These are phyloP conservation scores for Torulaspora indica DNA, from an alignment of 805 yeast species.

Conservation along the genomic window DNA sequence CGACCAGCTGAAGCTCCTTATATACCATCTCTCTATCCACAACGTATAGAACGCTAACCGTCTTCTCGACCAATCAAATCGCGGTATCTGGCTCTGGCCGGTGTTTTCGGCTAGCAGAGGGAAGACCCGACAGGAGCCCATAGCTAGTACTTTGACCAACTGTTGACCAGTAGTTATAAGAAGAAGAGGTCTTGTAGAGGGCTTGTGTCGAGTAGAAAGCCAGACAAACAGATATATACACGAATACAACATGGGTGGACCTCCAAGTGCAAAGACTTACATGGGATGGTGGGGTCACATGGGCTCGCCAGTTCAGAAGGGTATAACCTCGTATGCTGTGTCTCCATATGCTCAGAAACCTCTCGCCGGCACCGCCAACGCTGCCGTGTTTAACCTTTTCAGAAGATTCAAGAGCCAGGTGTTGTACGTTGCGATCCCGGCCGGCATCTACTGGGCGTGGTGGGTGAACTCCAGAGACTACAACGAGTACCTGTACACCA, in stretches of 20 bases:
- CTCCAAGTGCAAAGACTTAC: constrained; percentile 68
- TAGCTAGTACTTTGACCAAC: too few species aligned
- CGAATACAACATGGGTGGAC: constrained; percentile 53
- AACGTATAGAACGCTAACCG: not conserved
- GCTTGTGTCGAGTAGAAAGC: not conserved
- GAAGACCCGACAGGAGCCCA: not conserved
- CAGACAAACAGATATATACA: not conserved
- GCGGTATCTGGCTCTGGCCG: not conserved
- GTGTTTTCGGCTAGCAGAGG: not conserved
- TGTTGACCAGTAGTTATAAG: not conserved
- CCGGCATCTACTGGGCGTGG: constrained; percentile 72
- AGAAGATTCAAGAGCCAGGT: constrained; percentile 90
- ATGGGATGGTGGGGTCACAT: constrained; percentile 98
- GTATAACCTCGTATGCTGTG: constrained; percentile 80
- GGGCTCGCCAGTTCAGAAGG: constrained; percentile 83
- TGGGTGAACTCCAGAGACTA: constrained; percentile 86
- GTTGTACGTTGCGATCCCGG: constrained; percentile 73
- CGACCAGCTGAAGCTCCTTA: not conserved
- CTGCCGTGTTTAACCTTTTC: constrained; percentile 85
- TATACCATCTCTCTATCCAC: not conserved
- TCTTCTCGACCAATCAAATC: constrained; percentile 1
- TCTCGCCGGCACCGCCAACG: constrained; percentile 77
- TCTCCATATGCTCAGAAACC: constrained; percentile 94
- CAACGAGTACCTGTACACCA: constrained; percentile 91
- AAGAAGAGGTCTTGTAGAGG: not conserved